Base-by-base conservation (phyloP, 805 yeast genomes). In the Lipomyces yamadae region DNA sequence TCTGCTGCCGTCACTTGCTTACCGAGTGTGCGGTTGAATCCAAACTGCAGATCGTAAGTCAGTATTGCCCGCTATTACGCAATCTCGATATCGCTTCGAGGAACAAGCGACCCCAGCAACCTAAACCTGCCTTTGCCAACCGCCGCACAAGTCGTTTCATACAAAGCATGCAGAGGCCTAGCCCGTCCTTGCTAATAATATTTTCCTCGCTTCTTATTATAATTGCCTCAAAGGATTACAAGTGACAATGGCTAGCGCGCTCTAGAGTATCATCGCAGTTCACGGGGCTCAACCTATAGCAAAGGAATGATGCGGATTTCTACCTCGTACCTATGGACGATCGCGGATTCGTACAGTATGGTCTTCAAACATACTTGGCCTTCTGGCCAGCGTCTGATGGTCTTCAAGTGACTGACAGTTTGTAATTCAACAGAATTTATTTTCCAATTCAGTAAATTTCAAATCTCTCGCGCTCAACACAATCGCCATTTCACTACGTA, bases 301-400 rank as follows among this genome's bases (percentile, higher is more conserved):
- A 5, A 6, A 52, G 33, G 55, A 52, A 52, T 30, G n/a, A 61
- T 61, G 64, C 56, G 37, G 33, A 18, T 58, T 24, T 45, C 64
- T 55, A 45, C 50, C 10, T 42, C 48, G 29, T 37, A 32, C 50
- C 52, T 56, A 15, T 61, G 64, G 64, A 61, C 64, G 35, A 18
- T 61, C 33, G 61, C 64, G 13, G 64, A 61, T 34, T 61, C 64
- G 33, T 61, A 61, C 56, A 56, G 64, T 61, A 56, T 8, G 64
- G 5, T 5, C 24, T 24, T 13, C 15, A 8, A 11, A 3, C 7
- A 13, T 34, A 5, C 39, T 56, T 24, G 18, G 39, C 39, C 18
- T 37, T 18, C 15, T 3, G 42, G 11, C 30, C 8, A n/a, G 48
- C 18, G n/a, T 15, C 18, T n/a, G 30, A 6, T 15, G 30, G 10